A percentile compares a stretch with the other conserved stretches of the same genome.
Evolutionary conservation across 1,284 basidiomycete species (phyloP).

Genomic region (Neotropicomus parvogracilis): DNA sequence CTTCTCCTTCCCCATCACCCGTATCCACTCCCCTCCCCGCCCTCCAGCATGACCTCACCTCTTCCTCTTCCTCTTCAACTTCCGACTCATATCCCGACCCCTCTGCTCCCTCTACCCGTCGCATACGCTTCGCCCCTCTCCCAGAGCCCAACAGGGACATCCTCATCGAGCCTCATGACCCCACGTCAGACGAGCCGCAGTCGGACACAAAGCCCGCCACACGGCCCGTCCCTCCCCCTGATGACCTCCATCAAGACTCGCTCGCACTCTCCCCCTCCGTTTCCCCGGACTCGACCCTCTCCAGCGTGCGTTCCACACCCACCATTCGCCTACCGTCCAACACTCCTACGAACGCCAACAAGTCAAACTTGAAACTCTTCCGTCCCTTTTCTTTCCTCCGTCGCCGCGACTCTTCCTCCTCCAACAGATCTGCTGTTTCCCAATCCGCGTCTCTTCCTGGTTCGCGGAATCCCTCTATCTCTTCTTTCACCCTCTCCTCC

Average conservation of each 20-base stretch:
- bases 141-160: conserved; percentile 57
- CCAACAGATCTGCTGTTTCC: conserved; percentile 24
- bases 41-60: conserved; percentile 32
- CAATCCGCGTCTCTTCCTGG: conserved; percentile 16
- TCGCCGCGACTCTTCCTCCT: conserved; percentile 33
- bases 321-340: conserved; percentile 18
- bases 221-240: background rate
- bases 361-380: conserved; percentile 32
- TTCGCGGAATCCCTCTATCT: conserved; percentile 14
- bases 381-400: conserved; percentile 25
- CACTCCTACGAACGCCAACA: conserved; percentile 27
- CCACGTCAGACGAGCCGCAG: conserved; percentile 16
- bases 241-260: conserved; percentile 2
- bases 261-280: conserved; percentile 22
- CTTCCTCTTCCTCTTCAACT: conserved; percentile 22
- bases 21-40: conserved; percentile 34
- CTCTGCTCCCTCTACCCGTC: conserved; percentile 31
- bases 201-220: conserved; percentile 9
- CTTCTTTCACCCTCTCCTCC: conserved; percentile 13
- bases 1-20: conserved; percentile 30
- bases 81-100: conserved; percentile 20
- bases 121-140: conserved; percentile 75
- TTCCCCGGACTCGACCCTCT: conserved; percentile 21
- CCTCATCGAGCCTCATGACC: conserved; percentile 6
- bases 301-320: conserved; percentile 23